Evolutionary conservation across 352 stramenopile genomes (phyloP).

Genomic region (Phytophthora sp.): DNA sequence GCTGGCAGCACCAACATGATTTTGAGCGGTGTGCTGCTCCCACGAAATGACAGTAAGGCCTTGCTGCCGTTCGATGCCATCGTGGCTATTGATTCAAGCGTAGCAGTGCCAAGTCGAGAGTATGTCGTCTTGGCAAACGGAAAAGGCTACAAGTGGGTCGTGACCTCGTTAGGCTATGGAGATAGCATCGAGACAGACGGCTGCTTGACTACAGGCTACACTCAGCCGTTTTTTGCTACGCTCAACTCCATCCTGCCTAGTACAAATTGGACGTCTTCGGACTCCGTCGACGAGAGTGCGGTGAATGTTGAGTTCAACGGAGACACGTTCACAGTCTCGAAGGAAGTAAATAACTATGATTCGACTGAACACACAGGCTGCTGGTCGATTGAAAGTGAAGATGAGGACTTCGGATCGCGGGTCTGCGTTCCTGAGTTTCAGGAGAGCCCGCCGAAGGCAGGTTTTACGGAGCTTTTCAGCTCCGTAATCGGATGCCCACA

Average conservation of each 20-base stretch:
- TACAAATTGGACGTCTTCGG: conserved; percentile 21
- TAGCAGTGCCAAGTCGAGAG: conserved; percentile 13
- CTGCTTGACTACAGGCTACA: conserved; percentile 20
- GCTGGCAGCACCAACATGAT: conserved; percentile 23
- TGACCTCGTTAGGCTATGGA: conserved; percentile 14
- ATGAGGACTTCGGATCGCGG: conserved; percentile 8
- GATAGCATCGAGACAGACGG: conserved; percentile 18
- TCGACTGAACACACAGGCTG: conserved; percentile 5
- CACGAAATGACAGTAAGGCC: conserved; percentile 7
- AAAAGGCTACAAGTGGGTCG: conserved; percentile 33
- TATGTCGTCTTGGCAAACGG: conserved; percentile 24
- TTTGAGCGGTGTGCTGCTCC: conserved; percentile 26
- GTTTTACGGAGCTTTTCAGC: conserved; percentile 23
- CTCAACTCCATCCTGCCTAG: conserved; percentile 17
- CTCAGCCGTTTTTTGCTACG: conserved; percentile 1
- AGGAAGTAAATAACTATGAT: conserved; percentile 5
- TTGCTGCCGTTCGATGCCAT: conserved; percentile 24
- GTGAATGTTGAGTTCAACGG: conserved; percentile 20
- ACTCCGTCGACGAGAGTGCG: neutral
- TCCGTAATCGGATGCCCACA: conserved; percentile 16
- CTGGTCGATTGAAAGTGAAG: conserved; percentile 29
- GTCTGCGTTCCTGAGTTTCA: conserved; percentile 8
- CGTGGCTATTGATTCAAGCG: conserved; percentile 12
- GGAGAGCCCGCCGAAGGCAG: conserved; percentile 2
- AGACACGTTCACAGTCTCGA: conserved; percentile 21